phyloP scores from a whole-genome alignment of 2,329 filamentous ascomycete genomes.

The Pestalotiopsis sp. region DNA sequence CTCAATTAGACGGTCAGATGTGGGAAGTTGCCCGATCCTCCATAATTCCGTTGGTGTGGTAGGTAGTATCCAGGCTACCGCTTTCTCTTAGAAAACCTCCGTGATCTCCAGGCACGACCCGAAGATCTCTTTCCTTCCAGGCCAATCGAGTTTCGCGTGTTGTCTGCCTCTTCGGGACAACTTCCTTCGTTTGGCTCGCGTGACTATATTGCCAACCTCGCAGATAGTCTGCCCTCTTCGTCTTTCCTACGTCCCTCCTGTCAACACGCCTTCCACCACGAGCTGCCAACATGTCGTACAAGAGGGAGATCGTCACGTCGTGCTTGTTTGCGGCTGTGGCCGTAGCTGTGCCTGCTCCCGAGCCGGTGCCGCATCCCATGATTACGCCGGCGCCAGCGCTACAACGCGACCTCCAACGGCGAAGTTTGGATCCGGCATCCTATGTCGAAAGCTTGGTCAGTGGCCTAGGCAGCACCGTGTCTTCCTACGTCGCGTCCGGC shows the following conservation, averaged over 20 bases:
- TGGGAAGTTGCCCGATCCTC: not conserved
- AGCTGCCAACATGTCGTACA: not conserved
- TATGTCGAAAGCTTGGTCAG: slow-evolving; percentile 53
- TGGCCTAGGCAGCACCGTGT: slow-evolving; percentile 55
- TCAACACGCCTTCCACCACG: not conserved
- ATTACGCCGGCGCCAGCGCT: slow-evolving; percentile 50
- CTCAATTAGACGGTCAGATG: not conserved
- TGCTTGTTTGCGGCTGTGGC: slow-evolving; percentile 18
- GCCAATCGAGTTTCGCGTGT: not conserved
- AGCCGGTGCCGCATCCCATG: slow-evolving; percentile 38
- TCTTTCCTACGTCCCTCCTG: not conserved
- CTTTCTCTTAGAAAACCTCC: not conserved
- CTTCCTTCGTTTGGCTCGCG: not conserved
- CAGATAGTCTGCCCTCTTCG: not conserved
- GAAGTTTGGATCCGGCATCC: slow-evolving; percentile 44
- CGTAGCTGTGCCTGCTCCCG: slow-evolving; percentile 25
- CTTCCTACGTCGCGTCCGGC: slow-evolving; percentile 63
- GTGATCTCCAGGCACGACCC: slow-evolving; percentile 5
- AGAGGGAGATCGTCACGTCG: slow-evolving; percentile 13
- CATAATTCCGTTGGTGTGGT: not conserved
- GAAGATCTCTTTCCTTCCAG: not conserved
- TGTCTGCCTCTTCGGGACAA: not conserved
- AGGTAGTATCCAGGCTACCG: not conserved
- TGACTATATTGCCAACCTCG: not conserved
- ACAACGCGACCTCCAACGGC: slow-evolving; percentile 33